phyloP scores from a whole-genome alignment of 2,329 filamentous ascomycete species.

The Aspergillus viridinutans region DNA sequence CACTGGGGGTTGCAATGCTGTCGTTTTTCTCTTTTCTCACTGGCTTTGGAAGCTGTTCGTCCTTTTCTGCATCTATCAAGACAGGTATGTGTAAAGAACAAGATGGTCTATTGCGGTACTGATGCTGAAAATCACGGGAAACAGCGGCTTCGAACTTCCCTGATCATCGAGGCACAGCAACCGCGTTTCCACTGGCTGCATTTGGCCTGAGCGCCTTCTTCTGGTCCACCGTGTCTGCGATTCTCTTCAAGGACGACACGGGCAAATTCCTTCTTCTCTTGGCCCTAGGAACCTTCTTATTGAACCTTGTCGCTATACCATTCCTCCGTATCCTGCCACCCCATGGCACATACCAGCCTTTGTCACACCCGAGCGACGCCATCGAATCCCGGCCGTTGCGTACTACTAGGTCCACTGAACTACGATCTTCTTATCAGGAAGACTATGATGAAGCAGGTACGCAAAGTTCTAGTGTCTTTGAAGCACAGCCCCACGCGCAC shows the following conservation, averaged over 20 bases:
- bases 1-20: slow-evolving; percentile 54
- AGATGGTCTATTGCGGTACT: too few relatives aligned
- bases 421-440: slow-evolving; percentile 18
- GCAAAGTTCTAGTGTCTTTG: slow-evolving; percentile 31
- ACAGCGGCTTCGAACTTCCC: slow-evolving; percentile 87
- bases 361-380: slow-evolving; percentile 27
- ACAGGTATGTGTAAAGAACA: slow-evolving; percentile 42
- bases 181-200: slow-evolving; percentile 84
- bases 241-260: slow-evolving; percentile 79
- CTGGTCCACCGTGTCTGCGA: slow-evolving; percentile 74
- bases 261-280: slow-evolving; percentile 76
- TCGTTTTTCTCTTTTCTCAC: slow-evolving; percentile 83
- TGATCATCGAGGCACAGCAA: slow-evolving; percentile 83
- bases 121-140: slow-evolving; percentile 12
- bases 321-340: slow-evolving; percentile 74
- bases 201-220: slow-evolving; percentile 96
- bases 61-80: slow-evolving; percentile 87
- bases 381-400: slow-evolving; percentile 30
- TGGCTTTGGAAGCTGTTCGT: slow-evolving; percentile 82
- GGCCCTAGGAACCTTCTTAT: slow-evolving; percentile 69
- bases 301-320: slow-evolving; percentile 75
- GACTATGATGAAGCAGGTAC: slow-evolving; percentile 35
- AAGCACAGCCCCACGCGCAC: slow-evolving; percentile 22
- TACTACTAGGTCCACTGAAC: slow-evolving; percentile 28
- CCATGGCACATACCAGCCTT: slow-evolving; percentile 41